Percentiles rank a stretch among this genome's conserved stretches.
Conservation (phyloP, 192 early-diverging fungal species). For the Entomortierella parvispora region DNA sequence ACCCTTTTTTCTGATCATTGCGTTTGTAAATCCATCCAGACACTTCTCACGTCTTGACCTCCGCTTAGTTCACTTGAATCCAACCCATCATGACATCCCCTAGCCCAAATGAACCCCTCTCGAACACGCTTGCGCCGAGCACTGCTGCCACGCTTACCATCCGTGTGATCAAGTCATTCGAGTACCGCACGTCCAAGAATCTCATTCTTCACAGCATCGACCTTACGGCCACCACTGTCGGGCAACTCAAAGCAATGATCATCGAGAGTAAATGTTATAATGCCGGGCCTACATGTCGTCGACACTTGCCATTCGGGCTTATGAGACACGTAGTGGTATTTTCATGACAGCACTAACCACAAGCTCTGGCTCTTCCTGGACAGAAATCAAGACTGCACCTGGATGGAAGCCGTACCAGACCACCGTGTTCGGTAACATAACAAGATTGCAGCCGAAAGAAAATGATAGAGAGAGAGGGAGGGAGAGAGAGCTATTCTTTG, state of each 20-base stretch:
- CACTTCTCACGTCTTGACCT: too few relatives aligned
- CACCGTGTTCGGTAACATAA: constrained; percentile 70
- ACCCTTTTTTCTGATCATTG: too few relatives aligned
- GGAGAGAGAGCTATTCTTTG: background rate
- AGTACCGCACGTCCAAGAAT: constrained; percentile 89
- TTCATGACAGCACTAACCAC: background rate
- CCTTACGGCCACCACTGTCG: constrained; percentile 70
- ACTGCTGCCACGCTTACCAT: constrained; percentile 77
- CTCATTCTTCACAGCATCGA: constrained; percentile 81
- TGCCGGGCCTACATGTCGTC: background rate
- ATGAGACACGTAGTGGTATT: too few relatives aligned
- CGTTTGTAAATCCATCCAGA: too few relatives aligned
- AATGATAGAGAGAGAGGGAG: background rate
- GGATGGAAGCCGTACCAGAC: constrained; percentile 76
- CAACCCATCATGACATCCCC: constrained; percentile 4
- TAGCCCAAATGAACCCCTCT: constrained; percentile 39
- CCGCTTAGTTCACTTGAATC: too few relatives aligned
- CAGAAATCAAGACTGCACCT: constrained; percentile 69
- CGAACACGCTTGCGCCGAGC: constrained; percentile 57
- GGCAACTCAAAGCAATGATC: constrained; percentile 65
- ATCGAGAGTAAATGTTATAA: constrained; percentile 59
- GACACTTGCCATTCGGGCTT: background rate
- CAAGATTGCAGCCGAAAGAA: too few relatives aligned
- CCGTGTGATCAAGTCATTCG: constrained; percentile 90
- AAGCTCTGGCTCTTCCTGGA: background rate